phyloP scores from a whole-genome alignment of 139 green algal species.

The Microglena sp. region DNA sequence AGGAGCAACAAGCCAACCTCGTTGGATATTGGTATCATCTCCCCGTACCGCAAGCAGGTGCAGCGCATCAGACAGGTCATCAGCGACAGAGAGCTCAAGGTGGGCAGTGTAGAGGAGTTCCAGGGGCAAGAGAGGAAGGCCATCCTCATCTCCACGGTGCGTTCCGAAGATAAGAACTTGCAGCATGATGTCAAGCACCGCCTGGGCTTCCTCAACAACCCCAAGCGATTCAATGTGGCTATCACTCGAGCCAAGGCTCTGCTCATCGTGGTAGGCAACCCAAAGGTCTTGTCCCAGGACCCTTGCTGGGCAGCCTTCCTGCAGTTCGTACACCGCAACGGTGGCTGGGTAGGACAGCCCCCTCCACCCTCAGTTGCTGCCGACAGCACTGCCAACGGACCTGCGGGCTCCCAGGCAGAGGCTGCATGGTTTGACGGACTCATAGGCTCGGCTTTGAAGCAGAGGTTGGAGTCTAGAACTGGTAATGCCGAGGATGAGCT shows the following conservation, averaged over 20 bases:
- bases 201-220: slow-evolving; percentile 66
- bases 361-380: too few species aligned
- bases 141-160: slow-evolving; percentile 78
- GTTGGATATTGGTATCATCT: slow-evolving; percentile 34
- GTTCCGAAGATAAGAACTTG: slow-evolving; percentile 3
- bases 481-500: too few species aligned
- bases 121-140: slow-evolving; percentile 55
- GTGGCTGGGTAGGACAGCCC: not conserved
- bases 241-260: slow-evolving; percentile 71
- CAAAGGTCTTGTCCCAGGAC: slow-evolving; percentile 15
- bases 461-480: too few species aligned
- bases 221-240: slow-evolving; percentile 87
- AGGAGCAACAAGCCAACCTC: slow-evolving; percentile 2
- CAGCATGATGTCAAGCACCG: slow-evolving; percentile 15
- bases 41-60: slow-evolving; percentile 39
- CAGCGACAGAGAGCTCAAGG: slow-evolving; percentile 22
- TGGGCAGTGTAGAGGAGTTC: slow-evolving; percentile 6
- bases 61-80: slow-evolving; percentile 78
- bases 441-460: too few species aligned
- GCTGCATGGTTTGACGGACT: too few species aligned
- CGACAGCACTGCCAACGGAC: too few species aligned
- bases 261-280: slow-evolving; percentile 34
- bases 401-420: too few species aligned
- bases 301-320: slow-evolving; percentile 16
- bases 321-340: too few species aligned